Evolutionary conservation across 2,329 filamentous ascomycete species (phyloP).

Genomic region (Colletotrichum higginsianum): DNA sequence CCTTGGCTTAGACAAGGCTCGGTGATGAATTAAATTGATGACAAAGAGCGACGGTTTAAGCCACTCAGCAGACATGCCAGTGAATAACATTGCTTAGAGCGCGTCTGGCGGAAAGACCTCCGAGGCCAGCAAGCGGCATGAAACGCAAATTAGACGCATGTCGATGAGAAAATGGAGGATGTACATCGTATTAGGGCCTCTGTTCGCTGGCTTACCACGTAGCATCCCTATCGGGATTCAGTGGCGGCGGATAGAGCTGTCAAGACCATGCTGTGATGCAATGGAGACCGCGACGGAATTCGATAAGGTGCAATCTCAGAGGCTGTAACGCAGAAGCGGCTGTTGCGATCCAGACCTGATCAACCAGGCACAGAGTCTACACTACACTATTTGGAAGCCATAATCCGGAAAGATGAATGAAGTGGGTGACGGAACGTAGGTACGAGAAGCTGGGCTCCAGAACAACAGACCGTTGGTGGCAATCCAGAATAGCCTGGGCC

Average conservation of each 20-base stretch:
- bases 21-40: conserved; percentile 26
- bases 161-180: background rate
- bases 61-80: conserved; percentile 18
- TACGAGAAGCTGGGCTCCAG: conserved; percentile 1
- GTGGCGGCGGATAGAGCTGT: conserved; percentile 5
- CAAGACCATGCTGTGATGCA: conserved; percentile 4
- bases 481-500: conserved; percentile 20
- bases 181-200: background rate
- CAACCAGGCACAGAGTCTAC: conserved; percentile 27
- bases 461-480: conserved; percentile 4
- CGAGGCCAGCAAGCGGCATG: conserved; percentile 6
- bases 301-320: background rate
- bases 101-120: conserved; percentile 23
- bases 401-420: conserved; percentile 22
- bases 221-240: conserved; percentile 13
- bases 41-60: conserved; percentile 14
- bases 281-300: conserved; percentile 9
- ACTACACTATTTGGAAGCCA: conserved; percentile 18
- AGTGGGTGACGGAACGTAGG: conserved; percentile 15
- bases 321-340: background rate
- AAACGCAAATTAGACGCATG: conserved; percentile 6
- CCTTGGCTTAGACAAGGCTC: conserved; percentile 7
- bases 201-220: conserved; percentile 1
- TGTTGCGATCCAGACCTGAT: conserved; percentile 32
- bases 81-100: conserved; percentile 6